Base-by-base conservation (phyloP, 495 filamentous ascomycete genomes). In the Trichoderma reesei region DNA sequence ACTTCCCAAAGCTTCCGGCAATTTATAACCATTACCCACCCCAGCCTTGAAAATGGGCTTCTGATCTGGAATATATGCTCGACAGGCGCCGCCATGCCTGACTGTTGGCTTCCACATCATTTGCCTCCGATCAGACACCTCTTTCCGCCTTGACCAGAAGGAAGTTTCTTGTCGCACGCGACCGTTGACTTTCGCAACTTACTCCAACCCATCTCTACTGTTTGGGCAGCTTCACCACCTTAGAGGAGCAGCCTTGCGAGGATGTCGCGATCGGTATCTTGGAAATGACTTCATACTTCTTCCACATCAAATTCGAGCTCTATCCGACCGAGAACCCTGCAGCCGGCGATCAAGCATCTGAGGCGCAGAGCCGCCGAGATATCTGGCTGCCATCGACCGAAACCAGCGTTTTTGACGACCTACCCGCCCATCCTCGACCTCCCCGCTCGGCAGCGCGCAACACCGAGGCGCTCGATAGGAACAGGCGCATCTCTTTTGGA, bases 291-390 rank as follows among this genome's bases (percentile, higher is more conserved):
- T 86, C 88, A 41, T 96, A 94, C 76, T 92, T 91, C 75, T 98
- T 92, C 69, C 93, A 98, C 70, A 73, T 98, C 37, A 86, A 86
- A 68, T 84, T 98, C 70, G 93, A 98, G 80, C 80, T 97, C 62
- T 88, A 88, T 74, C 73, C 83, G 65, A 75, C 79, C 63, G 76
- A 81, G 16, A 72, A 76, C 65, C 76, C 76, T 33, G 60, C 64
- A 39, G 63, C 59, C 61, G 66, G 34, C 37, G 61, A 36, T 56
- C 48, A 62, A 62, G 62, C 66, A 9, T 61, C 62, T 37, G 36
- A 39, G n/a, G 36, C 64, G 33, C 13, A 8, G n/a, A 42, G 18
- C 33, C 38, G 64, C 54, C 39, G 54, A 36, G 61, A 69, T 36
- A 69, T 76, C 63, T 82, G 79, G 80, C 48, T 74, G 6, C 77